Conservation (phyloP, 768 basidiomycete genomes). For the Tylopilus cervinicoccineus region DNA sequence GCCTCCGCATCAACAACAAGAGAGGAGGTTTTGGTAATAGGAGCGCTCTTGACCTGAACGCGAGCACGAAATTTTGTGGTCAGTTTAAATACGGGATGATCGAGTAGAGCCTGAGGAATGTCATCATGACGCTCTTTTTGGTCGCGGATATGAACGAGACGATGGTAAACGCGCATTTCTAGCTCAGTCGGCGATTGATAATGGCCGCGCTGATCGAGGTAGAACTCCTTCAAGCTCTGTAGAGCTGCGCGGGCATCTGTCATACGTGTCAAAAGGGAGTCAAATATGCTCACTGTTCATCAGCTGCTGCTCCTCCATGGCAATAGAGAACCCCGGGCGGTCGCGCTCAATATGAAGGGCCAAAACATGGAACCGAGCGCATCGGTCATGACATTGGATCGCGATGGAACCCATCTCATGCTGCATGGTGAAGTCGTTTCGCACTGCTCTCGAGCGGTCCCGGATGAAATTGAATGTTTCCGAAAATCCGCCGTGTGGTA, state of each 20-base stretch:
- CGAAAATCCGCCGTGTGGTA: constrained; percentile 65
- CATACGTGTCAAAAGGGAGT: background rate
- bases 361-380: constrained; percentile 90
- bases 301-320: constrained; percentile 82
- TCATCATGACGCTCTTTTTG: constrained; percentile 72
- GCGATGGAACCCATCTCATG: constrained; percentile 71
- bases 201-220: constrained; percentile 70
- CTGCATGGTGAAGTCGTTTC: constrained; percentile 95
- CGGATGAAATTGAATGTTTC: constrained; percentile 81
- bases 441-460: constrained; percentile 84
- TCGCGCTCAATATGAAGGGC: constrained; percentile 68
- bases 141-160: constrained; percentile 87
- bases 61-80: constrained; percentile 77
- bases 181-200: constrained; percentile 81
- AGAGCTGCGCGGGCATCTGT: constrained; percentile 54
- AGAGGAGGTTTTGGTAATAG: constrained; percentile 64
- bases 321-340: constrained; percentile 51
- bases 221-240: constrained; percentile 90
- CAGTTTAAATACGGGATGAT: constrained; percentile 74
- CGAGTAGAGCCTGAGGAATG: constrained; percentile 62
- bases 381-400: constrained; percentile 89
- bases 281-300: constrained; percentile 70
- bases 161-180: constrained; percentile 95
- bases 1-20: constrained; percentile 60
- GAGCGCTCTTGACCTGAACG: constrained; percentile 76